Conservation (phyloP, 768 basidiomycete species). For the Suillus paluster region DNA sequence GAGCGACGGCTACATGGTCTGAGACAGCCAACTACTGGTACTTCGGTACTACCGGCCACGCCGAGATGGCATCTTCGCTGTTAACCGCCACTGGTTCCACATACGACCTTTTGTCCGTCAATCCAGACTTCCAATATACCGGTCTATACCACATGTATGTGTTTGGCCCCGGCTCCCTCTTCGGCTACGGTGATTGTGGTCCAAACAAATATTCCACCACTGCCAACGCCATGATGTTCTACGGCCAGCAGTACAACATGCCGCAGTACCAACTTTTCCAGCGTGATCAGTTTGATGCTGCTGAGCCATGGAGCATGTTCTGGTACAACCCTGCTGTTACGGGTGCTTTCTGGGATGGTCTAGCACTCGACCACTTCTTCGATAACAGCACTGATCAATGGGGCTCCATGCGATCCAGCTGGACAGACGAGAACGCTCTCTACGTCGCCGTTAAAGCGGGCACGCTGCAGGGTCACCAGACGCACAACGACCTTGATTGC, state of each 20-base stretch:
- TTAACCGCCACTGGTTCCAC: slow-evolving; percentile 85
- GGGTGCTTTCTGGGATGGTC: slow-evolving; percentile 92
- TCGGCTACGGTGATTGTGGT: slow-evolving; percentile 65
- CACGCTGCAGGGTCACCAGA: slow-evolving; percentile 80
- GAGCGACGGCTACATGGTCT: slow-evolving; percentile 86
- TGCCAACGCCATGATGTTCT: slow-evolving; percentile 86
- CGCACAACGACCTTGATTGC: slow-evolving; percentile 92
- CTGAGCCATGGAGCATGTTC: slow-evolving; percentile 88
- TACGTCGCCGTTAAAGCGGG: slow-evolving; percentile 93
- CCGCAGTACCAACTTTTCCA: slow-evolving; percentile 87
- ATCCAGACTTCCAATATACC: slow-evolving; percentile 73
- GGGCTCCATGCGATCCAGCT: slow-evolving; percentile 90
- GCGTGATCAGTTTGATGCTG: slow-evolving; percentile 82
- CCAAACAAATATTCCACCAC: slow-evolving; percentile 96
- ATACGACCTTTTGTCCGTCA: slow-evolving; percentile 70
- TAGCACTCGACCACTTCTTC: slow-evolving; percentile 85
- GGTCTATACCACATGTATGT: slow-evolving; percentile 91
- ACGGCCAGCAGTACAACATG: slow-evolving; percentile 66
- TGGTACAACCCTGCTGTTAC: slow-evolving; percentile 88
- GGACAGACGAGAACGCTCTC: slow-evolving; percentile 85
- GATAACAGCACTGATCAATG: slow-evolving; percentile 74
- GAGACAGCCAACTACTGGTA: slow-evolving; percentile 97
- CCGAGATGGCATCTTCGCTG: slow-evolving; percentile 86
- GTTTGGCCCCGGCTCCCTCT: slow-evolving; percentile 82
- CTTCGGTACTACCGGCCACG: slow-evolving; percentile 90